These are phyloP conservation scores for Rhynchosporium secalis DNA, from an alignment of 2,329 filamentous ascomycete species.

Conservation along the genomic window DNA sequence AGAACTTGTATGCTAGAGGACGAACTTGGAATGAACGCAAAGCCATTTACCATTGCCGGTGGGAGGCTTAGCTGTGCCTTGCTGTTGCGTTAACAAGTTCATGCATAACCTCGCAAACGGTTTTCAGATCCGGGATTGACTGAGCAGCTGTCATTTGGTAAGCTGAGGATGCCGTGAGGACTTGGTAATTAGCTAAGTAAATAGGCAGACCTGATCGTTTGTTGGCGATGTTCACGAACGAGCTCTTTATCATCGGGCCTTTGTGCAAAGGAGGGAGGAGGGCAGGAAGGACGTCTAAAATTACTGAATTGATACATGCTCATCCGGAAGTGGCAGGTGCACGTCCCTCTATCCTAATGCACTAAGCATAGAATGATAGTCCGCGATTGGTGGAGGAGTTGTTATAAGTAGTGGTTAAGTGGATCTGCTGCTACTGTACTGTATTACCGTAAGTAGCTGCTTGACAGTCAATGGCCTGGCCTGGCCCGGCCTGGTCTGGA, in stretches of 20 bases:
- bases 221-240: too few relatives aligned
- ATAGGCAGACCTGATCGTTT: background rate
- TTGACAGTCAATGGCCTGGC: too few relatives aligned
- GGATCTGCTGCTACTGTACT: background rate
- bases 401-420: background rate
- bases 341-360: background rate
- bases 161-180: too few relatives aligned
- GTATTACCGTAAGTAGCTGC: background rate
- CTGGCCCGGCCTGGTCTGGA: background rate
- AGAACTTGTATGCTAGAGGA: too few relatives aligned
- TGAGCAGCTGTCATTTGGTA: constrained; percentile 3
- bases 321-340: background rate
- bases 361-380: background rate
- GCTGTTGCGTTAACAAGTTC: background rate
- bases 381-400: background rate
- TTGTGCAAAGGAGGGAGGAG: too few relatives aligned
- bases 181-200: too few relatives aligned
- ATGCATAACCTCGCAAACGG: background rate
- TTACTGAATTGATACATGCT: constrained; percentile 5
- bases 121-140: constrained; percentile 2
- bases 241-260: too few relatives aligned
- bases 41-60: background rate
- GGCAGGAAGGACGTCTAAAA: background rate
- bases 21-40: background rate
- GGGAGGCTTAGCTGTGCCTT: background rate